Evolutionary conservation across 768 basidiomycete genomes (phyloP).

Genomic region (Boletellus sp.): DNA sequence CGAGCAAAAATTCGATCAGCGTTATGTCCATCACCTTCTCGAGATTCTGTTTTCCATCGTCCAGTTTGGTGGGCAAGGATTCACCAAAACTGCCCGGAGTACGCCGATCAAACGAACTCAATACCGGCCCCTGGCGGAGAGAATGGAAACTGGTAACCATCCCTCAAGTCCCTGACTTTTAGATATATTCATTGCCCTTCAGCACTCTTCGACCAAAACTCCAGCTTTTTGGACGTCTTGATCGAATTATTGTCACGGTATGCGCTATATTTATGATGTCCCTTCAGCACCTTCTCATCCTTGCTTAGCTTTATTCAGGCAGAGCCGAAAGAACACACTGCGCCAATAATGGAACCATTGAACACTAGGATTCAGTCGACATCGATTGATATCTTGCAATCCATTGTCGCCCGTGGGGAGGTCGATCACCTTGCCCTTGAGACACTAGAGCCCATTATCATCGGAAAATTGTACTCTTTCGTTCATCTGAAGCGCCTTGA

Average conservation of each 20-base stretch:
- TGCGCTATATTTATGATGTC: constrained; percentile 39
- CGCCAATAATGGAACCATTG: constrained; percentile 51
- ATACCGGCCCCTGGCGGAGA: constrained; percentile 56
- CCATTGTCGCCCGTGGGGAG: constrained; percentile 79
- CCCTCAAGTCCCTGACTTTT: not conserved
- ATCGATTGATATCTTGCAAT: constrained; percentile 78
- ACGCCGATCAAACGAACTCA: constrained; percentile 62
- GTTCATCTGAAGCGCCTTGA: constrained; percentile 71
- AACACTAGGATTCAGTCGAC: constrained; percentile 70
- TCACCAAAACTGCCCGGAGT: constrained; percentile 68
- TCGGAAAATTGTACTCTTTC: constrained; percentile 71
- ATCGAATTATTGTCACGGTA: constrained; percentile 73
- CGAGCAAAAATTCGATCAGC: constrained; percentile 73
- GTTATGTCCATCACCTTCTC: constrained; percentile 65
- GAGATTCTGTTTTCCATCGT: constrained; percentile 75
- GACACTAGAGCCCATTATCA: constrained; percentile 63
- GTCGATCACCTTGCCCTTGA: constrained; percentile 57
- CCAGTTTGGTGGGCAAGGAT: constrained; percentile 86
- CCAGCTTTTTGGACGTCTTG: constrained; percentile 74
- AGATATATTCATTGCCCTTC: constrained; percentile 7
- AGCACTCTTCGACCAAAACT: constrained; percentile 46
- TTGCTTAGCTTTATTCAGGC: constrained; percentile 66
- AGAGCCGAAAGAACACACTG: constrained; percentile 56
- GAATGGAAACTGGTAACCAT: constrained; percentile 56
- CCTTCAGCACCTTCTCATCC: constrained; percentile 1